phyloP scores from a whole-genome alignment of 345 rosid species.

The Corymbia maculata region DNA sequence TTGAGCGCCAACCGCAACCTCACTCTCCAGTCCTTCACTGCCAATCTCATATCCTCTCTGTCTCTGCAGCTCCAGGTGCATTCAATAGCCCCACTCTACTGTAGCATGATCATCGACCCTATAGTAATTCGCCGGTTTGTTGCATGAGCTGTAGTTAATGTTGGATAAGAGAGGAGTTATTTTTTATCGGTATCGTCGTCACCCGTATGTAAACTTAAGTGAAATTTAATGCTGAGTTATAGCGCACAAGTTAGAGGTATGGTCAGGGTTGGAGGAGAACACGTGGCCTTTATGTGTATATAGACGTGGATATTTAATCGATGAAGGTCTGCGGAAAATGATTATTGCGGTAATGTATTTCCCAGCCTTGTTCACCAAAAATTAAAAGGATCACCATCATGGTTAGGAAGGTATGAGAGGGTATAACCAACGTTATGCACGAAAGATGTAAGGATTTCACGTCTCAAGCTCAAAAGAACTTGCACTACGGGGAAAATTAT shows the following conservation, averaged over 20 bases:
- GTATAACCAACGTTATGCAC: not conserved
- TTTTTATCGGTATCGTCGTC: not conserved
- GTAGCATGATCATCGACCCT: not conserved
- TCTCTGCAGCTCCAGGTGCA: slow-evolving; percentile 35
- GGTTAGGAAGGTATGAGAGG: not conserved
- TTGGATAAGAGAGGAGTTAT: not conserved
- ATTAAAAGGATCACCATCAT: not conserved
- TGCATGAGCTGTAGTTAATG: not conserved
- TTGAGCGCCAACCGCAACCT: not conserved
- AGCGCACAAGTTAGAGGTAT: not conserved
- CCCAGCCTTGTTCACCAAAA: not conserved
- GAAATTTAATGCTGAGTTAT: not conserved
- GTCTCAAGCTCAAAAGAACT: not conserved
- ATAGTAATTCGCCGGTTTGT: not conserved
- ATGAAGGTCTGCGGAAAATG: not conserved
- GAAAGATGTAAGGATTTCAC: not conserved
- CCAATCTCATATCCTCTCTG: slow-evolving; percentile 26
- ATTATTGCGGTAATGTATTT: not conserved
- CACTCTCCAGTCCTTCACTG: slow-evolving; percentile 29
- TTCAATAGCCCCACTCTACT: not conserved
- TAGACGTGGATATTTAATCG: not conserved
- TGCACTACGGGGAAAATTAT: not conserved
- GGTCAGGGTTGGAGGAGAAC: not conserved
- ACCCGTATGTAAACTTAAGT: not conserved
- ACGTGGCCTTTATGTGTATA: not conserved